Conservation (phyloP, 805 yeast species). For the Nakazawaea wickerhamii region DNA sequence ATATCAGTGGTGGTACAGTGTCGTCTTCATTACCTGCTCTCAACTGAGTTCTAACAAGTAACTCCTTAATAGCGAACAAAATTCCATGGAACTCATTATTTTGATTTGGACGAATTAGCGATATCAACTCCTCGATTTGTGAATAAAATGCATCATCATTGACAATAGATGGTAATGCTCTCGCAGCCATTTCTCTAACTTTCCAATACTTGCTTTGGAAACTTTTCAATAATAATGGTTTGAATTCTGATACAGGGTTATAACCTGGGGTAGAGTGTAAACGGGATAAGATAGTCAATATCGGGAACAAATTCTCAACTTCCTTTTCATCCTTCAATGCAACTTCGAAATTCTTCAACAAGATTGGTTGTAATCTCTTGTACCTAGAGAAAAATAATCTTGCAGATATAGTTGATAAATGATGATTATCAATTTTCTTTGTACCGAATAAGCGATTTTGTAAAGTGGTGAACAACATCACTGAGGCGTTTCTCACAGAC, state of each 20-base stretch:
- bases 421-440: constrained; percentile 34
- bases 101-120: constrained; percentile 10
- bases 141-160: constrained; percentile 24
- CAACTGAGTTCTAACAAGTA: constrained; percentile 19
- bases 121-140: constrained; percentile 25
- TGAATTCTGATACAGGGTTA: constrained; percentile 48
- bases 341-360: constrained; percentile 37
- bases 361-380: constrained; percentile 42
- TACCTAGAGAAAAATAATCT: constrained; percentile 67
- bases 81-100: constrained; percentile 58
- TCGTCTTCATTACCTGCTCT: constrained; percentile 8
- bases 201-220: constrained; percentile 66
- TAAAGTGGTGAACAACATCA: constrained; percentile 85
- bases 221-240: constrained; percentile 39
- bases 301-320: constrained; percentile 67
- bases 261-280: constrained; percentile 57
- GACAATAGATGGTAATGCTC: constrained; percentile 52
- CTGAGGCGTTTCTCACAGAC: constrained; percentile 89
- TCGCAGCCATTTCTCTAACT: constrained; percentile 81
- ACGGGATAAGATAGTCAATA: constrained; percentile 65
- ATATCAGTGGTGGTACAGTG: constrained; percentile 10
- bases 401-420: constrained; percentile 40
- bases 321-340: constrained; percentile 27
- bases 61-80: constrained; percentile 41
- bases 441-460: constrained; percentile 78